Evolutionary conservation across 768 basidiomycete genomes (phyloP), one percentile per base, ranked within the genome.

Genomic region (Rubroboletus satanas): DNA sequence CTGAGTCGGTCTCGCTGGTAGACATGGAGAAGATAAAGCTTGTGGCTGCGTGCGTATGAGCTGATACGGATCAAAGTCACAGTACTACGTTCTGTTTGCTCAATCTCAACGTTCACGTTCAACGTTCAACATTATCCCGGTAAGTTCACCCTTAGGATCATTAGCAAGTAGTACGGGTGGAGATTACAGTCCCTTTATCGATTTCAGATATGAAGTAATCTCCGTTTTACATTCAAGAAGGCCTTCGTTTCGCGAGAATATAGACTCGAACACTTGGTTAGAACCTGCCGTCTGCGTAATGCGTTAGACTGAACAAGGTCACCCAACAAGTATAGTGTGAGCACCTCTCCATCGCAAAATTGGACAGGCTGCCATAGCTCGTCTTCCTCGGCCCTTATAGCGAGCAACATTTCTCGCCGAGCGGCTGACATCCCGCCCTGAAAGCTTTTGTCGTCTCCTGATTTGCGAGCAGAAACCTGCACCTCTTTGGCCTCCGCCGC

Each of bases 331-430:
- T 1, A 50, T 36, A 28, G n/a, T 28, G 6, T 28, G 68, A 81
- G 52, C 58, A 92, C 90, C 73, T 82, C 78, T 37, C 76, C 77
- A 60, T 83, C 84, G 62, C 75, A 83, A 66, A 84, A 91, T 46
- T 84, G 77, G 23, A 90, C 73, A 44, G 82, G 75, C 62, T 84
- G 73, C 90, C 90, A 93, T 49, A 71, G 71, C 64, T 90, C 90
- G 50, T 91, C 90, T 62, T 90, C 87, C 65, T 93, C 90, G 3
- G 74, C 73, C 29, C 88, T 80, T 37, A 91, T 83, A n/a, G 79
- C 74, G 45, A 80, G 77, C 23, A 93, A 69, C 80, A 93, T 90
- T 60, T 93, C 90, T 62, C 88, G 78, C 47, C 90, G 77, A 10
- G 83, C 82, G 7, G 79, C 68, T 43, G 90, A 88, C 49, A 92